Evolutionary conservation across 169 alveolate species (phyloP).

Genomic region (Cryptosporidium bovis): DNA sequence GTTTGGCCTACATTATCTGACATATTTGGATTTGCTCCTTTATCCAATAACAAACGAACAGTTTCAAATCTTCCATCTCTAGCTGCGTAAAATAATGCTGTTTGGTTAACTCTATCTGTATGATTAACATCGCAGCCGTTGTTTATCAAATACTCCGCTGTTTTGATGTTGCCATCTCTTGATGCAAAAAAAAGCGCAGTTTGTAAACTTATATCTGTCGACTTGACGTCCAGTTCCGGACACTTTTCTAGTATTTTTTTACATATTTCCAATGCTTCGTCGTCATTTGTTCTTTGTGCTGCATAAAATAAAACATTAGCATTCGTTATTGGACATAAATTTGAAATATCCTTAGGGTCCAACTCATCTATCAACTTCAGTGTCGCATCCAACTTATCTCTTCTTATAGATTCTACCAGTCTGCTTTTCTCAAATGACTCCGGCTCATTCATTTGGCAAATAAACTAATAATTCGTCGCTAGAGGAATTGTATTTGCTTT

Average conservation of each 20-base stretch:
- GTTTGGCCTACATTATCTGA: slow-evolving; percentile 90
- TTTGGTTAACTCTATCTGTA: slow-evolving; percentile 89
- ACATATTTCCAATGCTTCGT: slow-evolving; percentile 87
- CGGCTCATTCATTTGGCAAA: slow-evolving; percentile 25
- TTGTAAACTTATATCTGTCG: slow-evolving; percentile 88
- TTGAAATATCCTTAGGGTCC: slow-evolving; percentile 22
- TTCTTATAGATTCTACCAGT: slow-evolving; percentile 41
- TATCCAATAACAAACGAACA: slow-evolving; percentile 81
- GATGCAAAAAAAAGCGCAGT: slow-evolving; percentile 94
- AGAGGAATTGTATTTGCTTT: neutral
- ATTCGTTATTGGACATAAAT: slow-evolving; percentile 42
- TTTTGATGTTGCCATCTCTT: slow-evolving; percentile 90
- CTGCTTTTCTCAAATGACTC: slow-evolving; percentile 46
- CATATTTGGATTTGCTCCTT: slow-evolving; percentile 89
- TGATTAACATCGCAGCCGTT: slow-evolving; percentile 91
- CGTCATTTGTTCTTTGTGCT: slow-evolving; percentile 86
- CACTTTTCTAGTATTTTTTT: slow-evolving; percentile 83
- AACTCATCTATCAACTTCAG: slow-evolving; percentile 24
- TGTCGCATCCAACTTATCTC: slow-evolving; percentile 27
- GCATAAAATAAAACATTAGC: slow-evolving; percentile 88
- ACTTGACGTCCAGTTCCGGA: slow-evolving; percentile 82
- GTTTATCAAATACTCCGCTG: slow-evolving; percentile 85
- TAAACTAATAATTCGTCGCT: neutral
- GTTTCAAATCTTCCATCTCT: slow-evolving; percentile 91
- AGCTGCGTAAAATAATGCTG: slow-evolving; percentile 91